Percentiles rank a stretch among this genome's conserved stretches.
phyloP scores from a whole-genome alignment of 495 filamentous ascomycete species.

The Penicillium malachiteum region DNA sequence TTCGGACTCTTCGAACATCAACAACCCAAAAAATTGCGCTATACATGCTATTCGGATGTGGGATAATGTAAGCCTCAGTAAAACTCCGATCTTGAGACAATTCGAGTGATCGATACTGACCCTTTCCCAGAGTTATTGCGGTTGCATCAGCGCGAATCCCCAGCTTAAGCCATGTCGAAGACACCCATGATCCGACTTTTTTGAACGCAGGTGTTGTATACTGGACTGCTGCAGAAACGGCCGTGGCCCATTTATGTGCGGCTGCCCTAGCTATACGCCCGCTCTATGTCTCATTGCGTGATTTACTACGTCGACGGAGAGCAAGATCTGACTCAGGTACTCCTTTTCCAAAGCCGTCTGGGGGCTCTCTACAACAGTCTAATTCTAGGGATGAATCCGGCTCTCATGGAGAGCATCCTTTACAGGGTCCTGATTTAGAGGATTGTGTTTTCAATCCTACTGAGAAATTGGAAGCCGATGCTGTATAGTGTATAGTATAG shows the following conservation, averaged over 20 bases:
- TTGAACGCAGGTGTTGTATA: slow-evolving; percentile 1
- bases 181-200: slow-evolving; percentile 11
- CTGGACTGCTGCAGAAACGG: slow-evolving; percentile 15
- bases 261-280: slow-evolving; percentile 13
- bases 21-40: slow-evolving; percentile 3
- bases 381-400: too few relatives aligned
- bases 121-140: slow-evolving; percentile 6
- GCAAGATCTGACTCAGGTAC: not conserved
- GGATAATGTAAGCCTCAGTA: slow-evolving; percentile 8
- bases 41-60: slow-evolving; percentile 12
- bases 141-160: slow-evolving; percentile 15
- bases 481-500: too few relatives aligned
- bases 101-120: not conserved
- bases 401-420: too few relatives aligned
- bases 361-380: not conserved
- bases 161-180: slow-evolving; percentile 7
- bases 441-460: too few relatives aligned
- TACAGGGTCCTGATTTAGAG: too few relatives aligned
- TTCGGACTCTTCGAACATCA: slow-evolving; percentile 8
- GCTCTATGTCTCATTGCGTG: slow-evolving; percentile 7
- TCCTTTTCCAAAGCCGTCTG: not conserved
- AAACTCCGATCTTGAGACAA: not conserved
- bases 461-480: too few relatives aligned
- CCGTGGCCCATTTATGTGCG: slow-evolving; percentile 13
- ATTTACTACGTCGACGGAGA: not conserved